Conservation (phyloP, 805 yeast species). For the Zygosaccharomyces lentus region DNA sequence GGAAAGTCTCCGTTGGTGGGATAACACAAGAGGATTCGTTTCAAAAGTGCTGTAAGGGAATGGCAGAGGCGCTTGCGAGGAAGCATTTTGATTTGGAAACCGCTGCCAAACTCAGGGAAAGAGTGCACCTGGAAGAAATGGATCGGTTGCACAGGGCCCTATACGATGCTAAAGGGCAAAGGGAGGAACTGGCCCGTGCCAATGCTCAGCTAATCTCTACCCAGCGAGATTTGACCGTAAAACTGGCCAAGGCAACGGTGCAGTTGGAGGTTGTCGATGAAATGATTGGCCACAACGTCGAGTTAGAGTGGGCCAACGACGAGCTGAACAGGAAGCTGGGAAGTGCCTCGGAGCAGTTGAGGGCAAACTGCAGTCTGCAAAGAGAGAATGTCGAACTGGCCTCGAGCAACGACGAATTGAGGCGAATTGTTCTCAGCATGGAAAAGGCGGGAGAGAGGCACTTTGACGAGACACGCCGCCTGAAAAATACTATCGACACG, state of each 20-base stretch:
- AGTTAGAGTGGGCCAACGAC: not conserved
- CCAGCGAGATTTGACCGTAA: not conserved
- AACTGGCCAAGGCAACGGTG: not conserved
- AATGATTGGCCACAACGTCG: not conserved
- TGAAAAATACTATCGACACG: not conserved
- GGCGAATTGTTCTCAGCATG: not conserved
- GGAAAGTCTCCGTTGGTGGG: not conserved
- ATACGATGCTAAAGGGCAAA: not conserved
- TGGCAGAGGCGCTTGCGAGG: not conserved
- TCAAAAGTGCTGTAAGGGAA: not conserved
- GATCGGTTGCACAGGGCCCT: not conserved
- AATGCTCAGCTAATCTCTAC: not conserved
- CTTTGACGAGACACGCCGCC: not conserved
- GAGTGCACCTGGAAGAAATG: not conserved
- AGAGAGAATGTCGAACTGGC: not conserved
- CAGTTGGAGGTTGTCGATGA: slow-evolving; percentile 3
- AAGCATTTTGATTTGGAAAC: not conserved
- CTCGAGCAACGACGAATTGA: not conserved
- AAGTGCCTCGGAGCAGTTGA: not conserved
- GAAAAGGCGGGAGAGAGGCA: not conserved
- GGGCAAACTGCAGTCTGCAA: not conserved
- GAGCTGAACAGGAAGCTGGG: not conserved
- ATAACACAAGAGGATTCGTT: not conserved
- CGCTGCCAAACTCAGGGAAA: not conserved
- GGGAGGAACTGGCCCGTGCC: not conserved